phyloP scores from a whole-genome alignment of 108 stramenopile species.

The Halocafeteria seosinensis region DNA sequence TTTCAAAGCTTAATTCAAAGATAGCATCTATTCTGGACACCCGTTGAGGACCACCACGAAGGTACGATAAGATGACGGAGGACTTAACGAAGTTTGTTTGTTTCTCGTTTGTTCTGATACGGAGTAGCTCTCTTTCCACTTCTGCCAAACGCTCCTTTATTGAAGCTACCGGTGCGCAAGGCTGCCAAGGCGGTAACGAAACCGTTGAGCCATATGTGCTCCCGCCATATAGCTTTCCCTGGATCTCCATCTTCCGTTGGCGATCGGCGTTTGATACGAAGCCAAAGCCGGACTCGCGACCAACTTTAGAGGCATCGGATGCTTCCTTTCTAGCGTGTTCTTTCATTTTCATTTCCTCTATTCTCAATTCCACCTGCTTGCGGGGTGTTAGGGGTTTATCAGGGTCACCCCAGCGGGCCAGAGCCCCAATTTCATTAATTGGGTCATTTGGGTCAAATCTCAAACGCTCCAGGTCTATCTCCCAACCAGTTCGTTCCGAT shows the following conservation, averaged over 20 bases:
- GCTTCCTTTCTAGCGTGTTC: too few relatives aligned
- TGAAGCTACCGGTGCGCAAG: background rate
- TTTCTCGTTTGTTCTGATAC: conserved; percentile 23
- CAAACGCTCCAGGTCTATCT: too few relatives aligned
- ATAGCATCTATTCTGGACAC: conserved; percentile 30
- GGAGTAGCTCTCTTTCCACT: conserved; percentile 29
- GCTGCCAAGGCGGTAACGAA: background rate
- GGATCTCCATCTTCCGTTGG: background rate
- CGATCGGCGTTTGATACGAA: background rate
- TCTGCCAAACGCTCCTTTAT: conserved; percentile 11
- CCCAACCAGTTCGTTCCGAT: too few relatives aligned
- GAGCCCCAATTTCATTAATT: background rate
- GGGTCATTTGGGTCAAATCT: too few relatives aligned
- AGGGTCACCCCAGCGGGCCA: background rate
- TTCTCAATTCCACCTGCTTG: too few relatives aligned
- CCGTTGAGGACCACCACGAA: conserved; percentile 21
- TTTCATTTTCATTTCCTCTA: too few relatives aligned
- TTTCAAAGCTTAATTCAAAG: conserved; percentile 30
- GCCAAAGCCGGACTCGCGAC: background rate
- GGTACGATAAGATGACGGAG: conserved; percentile 18
- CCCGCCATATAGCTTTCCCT: too few relatives aligned
- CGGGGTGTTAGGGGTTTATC: conserved; percentile 2
- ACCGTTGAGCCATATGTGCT: too few relatives aligned
- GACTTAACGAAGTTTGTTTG: conserved; percentile 19
- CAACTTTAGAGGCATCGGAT: background rate